Evolutionary conservation across 768 basidiomycete genomes (phyloP).

Genomic region (Strobilomyces confusus): DNA sequence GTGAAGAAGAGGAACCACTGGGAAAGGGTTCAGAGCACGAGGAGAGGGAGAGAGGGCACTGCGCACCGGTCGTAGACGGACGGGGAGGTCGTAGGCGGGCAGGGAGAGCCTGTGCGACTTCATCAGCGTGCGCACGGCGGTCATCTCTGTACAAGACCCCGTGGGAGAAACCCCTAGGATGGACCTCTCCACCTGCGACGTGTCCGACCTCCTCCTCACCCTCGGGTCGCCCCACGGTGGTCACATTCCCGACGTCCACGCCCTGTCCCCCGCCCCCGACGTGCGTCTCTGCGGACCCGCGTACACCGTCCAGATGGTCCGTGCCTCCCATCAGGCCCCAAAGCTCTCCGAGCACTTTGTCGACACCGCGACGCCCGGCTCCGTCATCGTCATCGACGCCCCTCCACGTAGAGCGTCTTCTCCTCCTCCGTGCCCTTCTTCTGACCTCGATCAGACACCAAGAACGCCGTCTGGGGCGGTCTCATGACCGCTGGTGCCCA

Average conservation of each 20-base stretch:
- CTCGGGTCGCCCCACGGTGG: constrained; percentile 71
- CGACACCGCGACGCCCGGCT: constrained; percentile 63
- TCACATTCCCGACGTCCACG: constrained; percentile 71
- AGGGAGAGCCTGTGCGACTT: constrained; percentile 61
- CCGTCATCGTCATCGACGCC: constrained; percentile 69
- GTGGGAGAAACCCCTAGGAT: constrained; percentile 5
- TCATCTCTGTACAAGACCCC: neutral
- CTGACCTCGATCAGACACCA: constrained; percentile 43
- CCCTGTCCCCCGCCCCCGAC: constrained; percentile 38
- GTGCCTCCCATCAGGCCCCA: constrained; percentile 54
- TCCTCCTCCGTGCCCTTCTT: constrained; percentile 11
- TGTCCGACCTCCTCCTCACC: constrained; percentile 87
- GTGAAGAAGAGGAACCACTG: constrained; percentile 86
- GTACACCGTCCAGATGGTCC: constrained; percentile 85
- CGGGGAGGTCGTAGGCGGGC: constrained; percentile 64
- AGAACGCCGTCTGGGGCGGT: constrained; percentile 90
- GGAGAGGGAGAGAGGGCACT: neutral
- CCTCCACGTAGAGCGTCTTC: constrained; percentile 61
- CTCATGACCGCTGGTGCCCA: constrained; percentile 86
- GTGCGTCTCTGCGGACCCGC: constrained; percentile 68
- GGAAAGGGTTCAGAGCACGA: constrained; percentile 7
- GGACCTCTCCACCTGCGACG: constrained; percentile 70
- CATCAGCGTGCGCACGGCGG: too few relatives aligned
- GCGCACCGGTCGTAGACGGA: constrained; percentile 68
- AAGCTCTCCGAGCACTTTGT: constrained; percentile 74